Base-by-base conservation (phyloP, 73 alveolate genomes). In the Paramecium caudatum region DNA sequence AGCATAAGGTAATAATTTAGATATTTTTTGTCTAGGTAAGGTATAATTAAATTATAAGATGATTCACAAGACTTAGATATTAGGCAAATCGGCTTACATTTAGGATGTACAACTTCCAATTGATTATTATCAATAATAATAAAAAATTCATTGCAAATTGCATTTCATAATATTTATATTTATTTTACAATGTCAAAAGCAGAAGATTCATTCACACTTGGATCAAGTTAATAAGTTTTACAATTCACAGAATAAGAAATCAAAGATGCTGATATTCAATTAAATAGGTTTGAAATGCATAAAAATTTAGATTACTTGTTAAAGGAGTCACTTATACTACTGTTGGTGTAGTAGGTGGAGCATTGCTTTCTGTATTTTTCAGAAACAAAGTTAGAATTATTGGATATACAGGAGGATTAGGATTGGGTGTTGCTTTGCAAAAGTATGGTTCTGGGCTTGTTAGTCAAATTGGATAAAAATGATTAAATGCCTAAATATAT, bases 1-100 rank as follows among this genome's bases (percentile, higher is more conserved):
- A 4, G 88, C 88, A 21, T 1, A 74, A 74, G 88, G 88, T 74
- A 74, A 12, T 9, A 5, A 13, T 27, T 41, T 4, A 34, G 8
- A 12, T 12, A 17, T 27, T 39, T 74, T 41, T 10, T 2, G 27
- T 65, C 3, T 74, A 74, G 88, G 88, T 74, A 74, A 74, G 36
- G 36, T 49, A 65, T 19, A 41, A 17, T 39, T 45, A 74, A 41
- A 41, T 27, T 74, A 74, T 36, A 39, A 74, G 88, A 74, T 25
- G 88, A 74, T n/a, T 74, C 88, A 21, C 33, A 45, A 37, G 88
- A 41, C 4, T 2, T 74, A 1, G 88, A 74, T 16, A 45, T 37
- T n/a, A 74, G 88, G 47, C 88, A 74, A 34, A 74, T 74, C 32
- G 88, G 88, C 33, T 74, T 74, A 39, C 88, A 74, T 25, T 41